Conservation (phyloP, 495 filamentous ascomycete genomes). For the Achaetomiella virescens region DNA sequence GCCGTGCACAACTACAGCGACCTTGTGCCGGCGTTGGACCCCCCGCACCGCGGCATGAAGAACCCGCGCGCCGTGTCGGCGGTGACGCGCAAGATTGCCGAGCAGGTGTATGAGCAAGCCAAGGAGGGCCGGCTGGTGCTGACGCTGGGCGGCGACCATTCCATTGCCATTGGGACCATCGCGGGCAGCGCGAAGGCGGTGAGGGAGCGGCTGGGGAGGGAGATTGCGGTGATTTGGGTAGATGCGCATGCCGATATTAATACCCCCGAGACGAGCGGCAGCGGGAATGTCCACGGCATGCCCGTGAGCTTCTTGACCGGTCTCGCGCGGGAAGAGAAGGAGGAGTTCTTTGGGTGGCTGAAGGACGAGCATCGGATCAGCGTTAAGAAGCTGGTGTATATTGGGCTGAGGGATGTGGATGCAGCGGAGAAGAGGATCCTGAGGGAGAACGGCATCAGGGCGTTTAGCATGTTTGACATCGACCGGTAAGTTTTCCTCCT, state of each 20-base stretch:
- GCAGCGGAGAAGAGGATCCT: slow-evolving; percentile 84
- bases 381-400: slow-evolving; percentile 89
- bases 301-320: slow-evolving; percentile 89
- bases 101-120: slow-evolving; percentile 84
- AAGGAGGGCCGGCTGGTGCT: slow-evolving; percentile 79
- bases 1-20: slow-evolving; percentile 77
- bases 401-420: slow-evolving; percentile 91
- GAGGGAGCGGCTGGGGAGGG: slow-evolving; percentile 69
- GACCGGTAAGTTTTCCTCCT: slow-evolving; percentile 53
- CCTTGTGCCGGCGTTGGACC: slow-evolving; percentile 65
- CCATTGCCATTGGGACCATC: slow-evolving; percentile 90
- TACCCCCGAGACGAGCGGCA: slow-evolving; percentile 79
- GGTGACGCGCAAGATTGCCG: slow-evolving; percentile 72
- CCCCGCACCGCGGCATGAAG: slow-evolving; percentile 84
- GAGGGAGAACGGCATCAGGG: slow-evolving; percentile 81
- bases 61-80: slow-evolving; percentile 81
- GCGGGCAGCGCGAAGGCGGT: slow-evolving; percentile 79
- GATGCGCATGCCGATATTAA: slow-evolving; percentile 99
- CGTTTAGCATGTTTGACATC: slow-evolving; percentile 98
- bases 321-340: slow-evolving; percentile 64
- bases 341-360: slow-evolving; percentile 84
- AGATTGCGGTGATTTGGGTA: slow-evolving; percentile 95
- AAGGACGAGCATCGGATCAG: slow-evolving; percentile 52
- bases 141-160: slow-evolving; percentile 93
- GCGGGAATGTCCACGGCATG: slow-evolving; percentile 98